Percentiles rank a stretch among this genome's conserved stretches.
phyloP scores from a whole-genome alignment of 2,329 filamentous ascomycete genomes.

The Aspergillus intermedius region DNA sequence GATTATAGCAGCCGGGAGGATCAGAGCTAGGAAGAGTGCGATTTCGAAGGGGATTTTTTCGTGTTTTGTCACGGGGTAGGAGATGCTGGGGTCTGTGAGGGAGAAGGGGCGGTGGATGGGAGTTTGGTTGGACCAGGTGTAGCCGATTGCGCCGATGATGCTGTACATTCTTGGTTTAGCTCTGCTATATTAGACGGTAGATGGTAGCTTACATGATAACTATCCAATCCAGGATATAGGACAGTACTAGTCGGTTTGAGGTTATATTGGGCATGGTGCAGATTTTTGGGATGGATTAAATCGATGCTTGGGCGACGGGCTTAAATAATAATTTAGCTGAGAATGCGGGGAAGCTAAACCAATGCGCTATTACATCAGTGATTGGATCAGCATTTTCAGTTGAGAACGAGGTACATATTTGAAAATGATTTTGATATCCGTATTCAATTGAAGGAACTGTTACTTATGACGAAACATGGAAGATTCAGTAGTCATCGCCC shows the following conservation, averaged over 20 bases:
- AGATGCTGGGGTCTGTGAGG: slow-evolving; percentile 67
- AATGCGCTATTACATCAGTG: neutral
- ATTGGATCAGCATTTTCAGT: too few relatives aligned
- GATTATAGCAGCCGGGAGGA: slow-evolving; percentile 62
- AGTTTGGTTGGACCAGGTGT: slow-evolving; percentile 51
- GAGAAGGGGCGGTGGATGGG: slow-evolving; percentile 68
- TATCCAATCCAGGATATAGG: slow-evolving; percentile 70
- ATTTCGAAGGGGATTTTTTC: slow-evolving; percentile 67
- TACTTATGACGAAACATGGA: too few relatives aligned
- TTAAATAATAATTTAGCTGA: too few relatives aligned
- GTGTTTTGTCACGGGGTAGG: slow-evolving; percentile 63
- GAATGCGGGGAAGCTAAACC: too few relatives aligned
- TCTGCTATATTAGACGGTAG: neutral
- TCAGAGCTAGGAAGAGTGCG: slow-evolving; percentile 57
- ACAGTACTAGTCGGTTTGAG: slow-evolving; percentile 52
- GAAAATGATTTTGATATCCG: too few relatives aligned
- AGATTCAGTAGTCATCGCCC: too few relatives aligned
- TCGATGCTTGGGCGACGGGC: neutral
- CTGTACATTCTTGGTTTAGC: slow-evolving; percentile 26
- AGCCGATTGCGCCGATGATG: slow-evolving; percentile 53
- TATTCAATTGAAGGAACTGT: too few relatives aligned
- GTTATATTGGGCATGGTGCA: slow-evolving; percentile 7
- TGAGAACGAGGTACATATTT: too few relatives aligned
- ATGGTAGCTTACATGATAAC: slow-evolving; percentile 44
- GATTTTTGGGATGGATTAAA: neutral